These are phyloP conservation scores for Podospora australis DNA, from an alignment of 495 filamentous ascomycete genomes.

Conservation along the genomic window DNA sequence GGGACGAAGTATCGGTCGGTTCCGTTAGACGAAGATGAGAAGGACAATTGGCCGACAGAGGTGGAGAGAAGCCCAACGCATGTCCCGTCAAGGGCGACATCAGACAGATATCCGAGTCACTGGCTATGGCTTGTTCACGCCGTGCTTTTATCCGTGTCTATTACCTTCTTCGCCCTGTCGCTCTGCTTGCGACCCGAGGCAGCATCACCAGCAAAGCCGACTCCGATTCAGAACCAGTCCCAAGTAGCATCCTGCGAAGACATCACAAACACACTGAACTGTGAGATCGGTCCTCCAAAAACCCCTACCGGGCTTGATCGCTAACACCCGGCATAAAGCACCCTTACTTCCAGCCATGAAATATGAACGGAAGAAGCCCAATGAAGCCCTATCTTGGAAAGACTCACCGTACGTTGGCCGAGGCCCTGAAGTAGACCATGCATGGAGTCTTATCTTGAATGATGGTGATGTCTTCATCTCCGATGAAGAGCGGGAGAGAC, in stretches of 20 bases:
- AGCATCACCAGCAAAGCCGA: constrained; percentile 4
- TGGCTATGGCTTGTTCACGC: constrained; percentile 43
- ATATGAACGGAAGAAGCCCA: constrained; percentile 11
- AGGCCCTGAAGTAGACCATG: constrained; percentile 2
- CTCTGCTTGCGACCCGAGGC: constrained; percentile 29
- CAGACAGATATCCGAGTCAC: neutral
- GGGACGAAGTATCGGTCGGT: too few species aligned
- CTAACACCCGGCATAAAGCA: too few species aligned
- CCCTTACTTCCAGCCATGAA: constrained; percentile 25
- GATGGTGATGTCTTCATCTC: constrained; percentile 46
- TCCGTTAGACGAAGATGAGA: too few species aligned
- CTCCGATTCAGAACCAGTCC: constrained; percentile 6
- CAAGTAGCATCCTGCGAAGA: too few species aligned
- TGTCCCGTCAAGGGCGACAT: neutral
- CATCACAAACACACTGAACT: too few species aligned
- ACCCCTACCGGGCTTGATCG: too few species aligned
- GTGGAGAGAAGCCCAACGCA: too few species aligned
- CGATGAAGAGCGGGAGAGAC: constrained; percentile 38
- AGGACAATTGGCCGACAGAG: too few species aligned
- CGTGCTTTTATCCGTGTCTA: constrained; percentile 34
- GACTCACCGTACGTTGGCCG: neutral
- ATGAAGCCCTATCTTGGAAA: neutral
- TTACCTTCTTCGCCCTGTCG: constrained; percentile 37
- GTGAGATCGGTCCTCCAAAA: too few species aligned
- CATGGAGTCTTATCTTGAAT: neutral